Base-by-base conservation (phyloP, 1,139 yeast species). In the Hansenula lynferdii region DNA sequence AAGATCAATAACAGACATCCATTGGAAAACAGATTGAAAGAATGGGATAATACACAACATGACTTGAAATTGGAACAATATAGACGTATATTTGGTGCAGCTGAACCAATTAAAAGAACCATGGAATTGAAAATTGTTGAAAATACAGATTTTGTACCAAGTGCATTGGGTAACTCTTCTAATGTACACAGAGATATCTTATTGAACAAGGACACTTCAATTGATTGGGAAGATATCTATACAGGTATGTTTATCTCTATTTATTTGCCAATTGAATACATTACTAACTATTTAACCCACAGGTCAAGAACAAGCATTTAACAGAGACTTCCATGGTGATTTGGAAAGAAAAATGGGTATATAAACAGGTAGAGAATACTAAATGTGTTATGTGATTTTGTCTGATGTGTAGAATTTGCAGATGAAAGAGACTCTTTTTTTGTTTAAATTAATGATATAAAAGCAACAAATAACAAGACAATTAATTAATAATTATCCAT, bases 171-270 rank as follows among this genome's bases (percentile, higher is more conserved):
- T 4, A 81, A 80, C 16, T 56, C 72, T 10, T 50, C 69, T 9
- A 66, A 70, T 37, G 48, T 86, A 51, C 95, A 86, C 57, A 73
- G 69, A 43, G 97, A 90, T 55, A 84, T 92, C 39, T 70, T 94
- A 45, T 62, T 77, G 59, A 85, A 85, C 64, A 80, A 75, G 51
- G 97, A 92, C 46, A 62, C 80, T 18, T 63, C 75, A 12, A 65
- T 92, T 34, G 96, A 87, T 51, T 92, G 97, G 97, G 97, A 92
- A 56, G 98, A 94, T 57, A 72, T 92, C 17, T 92, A 89, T 61
- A 69, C 74, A 3, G 74, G 67, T 41, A 34, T 30, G 33, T 30
- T 21, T 14, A n/a, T n/a, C 6, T 10, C 3, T 12, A 5, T 15
- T 15, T 2, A 7, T n/a, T n/a, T n/a, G n/a, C n/a, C n/a, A n/a